phyloP scores from a whole-genome alignment of 768 basidiomycete species.

The Phaeotremella skinneri region DNA sequence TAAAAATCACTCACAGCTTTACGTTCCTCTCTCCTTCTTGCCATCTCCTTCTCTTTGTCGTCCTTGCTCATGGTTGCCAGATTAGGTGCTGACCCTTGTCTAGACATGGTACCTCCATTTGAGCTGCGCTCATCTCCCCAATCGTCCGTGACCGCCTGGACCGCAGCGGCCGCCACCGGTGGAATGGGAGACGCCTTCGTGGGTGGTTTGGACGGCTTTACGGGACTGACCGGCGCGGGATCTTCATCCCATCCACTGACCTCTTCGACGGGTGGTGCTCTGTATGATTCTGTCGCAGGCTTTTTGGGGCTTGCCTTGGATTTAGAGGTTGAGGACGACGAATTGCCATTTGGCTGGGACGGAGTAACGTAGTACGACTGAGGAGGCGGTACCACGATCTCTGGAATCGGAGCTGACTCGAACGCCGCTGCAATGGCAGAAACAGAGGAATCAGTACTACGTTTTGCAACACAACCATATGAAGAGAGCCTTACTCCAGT shows the following conservation, averaged over 20 bases:
- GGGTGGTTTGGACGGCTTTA: not conserved
- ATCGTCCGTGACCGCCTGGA: slow-evolving; percentile 8
- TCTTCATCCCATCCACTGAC: not conserved
- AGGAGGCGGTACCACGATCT: slow-evolving; percentile 38
- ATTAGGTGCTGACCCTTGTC: slow-evolving; percentile 46
- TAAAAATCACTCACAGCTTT: slow-evolving; percentile 62
- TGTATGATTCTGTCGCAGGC: not conserved
- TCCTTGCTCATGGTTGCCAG: slow-evolving; percentile 70
- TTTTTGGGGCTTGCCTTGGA: not conserved
- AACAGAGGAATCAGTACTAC: slow-evolving; percentile 1
- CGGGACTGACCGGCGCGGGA: not conserved
- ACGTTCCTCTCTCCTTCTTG: slow-evolving; percentile 82
- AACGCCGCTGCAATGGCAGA: slow-evolving; percentile 63
- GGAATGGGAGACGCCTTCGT: not conserved
- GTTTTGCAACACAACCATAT: not conserved
- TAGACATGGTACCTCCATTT: slow-evolving; percentile 12
- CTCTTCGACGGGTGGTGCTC: not conserved
- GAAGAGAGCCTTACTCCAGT: slow-evolving; percentile 83
- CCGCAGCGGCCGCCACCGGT: slow-evolving; percentile 15
- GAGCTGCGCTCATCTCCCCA: slow-evolving; percentile 30
- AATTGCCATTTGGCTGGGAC: slow-evolving; percentile 38
- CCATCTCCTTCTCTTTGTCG: slow-evolving; percentile 91
- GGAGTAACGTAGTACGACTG: slow-evolving; percentile 40
- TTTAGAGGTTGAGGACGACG: slow-evolving; percentile 28
- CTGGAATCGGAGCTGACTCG: slow-evolving; percentile 57